phyloP scores from a whole-genome alignment of 179 eudicot species.

The Heliamphora pulchella region DNA sequence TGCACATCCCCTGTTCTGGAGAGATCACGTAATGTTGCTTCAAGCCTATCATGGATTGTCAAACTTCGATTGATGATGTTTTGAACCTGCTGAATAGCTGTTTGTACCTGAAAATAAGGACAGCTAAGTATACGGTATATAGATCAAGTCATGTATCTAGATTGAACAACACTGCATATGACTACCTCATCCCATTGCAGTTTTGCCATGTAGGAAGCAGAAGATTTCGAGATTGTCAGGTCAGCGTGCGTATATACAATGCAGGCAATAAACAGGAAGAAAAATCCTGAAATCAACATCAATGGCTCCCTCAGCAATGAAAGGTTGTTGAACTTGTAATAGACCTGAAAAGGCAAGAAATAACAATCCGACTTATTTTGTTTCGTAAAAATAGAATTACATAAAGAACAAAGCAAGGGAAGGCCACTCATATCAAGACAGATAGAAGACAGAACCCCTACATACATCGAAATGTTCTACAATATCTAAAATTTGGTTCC shows the following conservation, averaged over 20 bases:
- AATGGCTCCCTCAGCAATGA: conserved; percentile 83
- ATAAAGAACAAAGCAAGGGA: neutral
- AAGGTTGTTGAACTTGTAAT: conserved; percentile 78
- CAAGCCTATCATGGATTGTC: conserved; percentile 67
- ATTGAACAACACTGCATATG: neutral
- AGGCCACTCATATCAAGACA: neutral
- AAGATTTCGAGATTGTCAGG: conserved; percentile 86
- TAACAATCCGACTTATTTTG: conserved; percentile 6
- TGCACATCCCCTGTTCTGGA: conserved; percentile 89
- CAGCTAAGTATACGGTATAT: neutral
- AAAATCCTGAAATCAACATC: conserved; percentile 84
- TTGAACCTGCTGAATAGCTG: conserved; percentile 66
- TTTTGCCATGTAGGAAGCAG: conserved; percentile 85
- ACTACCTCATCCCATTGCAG: conserved; percentile 97
- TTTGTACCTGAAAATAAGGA: conserved; percentile 49
- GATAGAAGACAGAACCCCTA: neutral
- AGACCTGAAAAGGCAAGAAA: conserved; percentile 52
- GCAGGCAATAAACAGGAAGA: conserved; percentile 79
- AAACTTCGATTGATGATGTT: conserved; percentile 51
- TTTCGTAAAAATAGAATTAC: neutral
- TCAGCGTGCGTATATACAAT: conserved; percentile 79
- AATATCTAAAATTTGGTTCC: too few species aligned
- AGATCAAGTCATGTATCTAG: neutral
- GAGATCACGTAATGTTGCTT: conserved; percentile 72
- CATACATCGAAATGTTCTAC: neutral